Evolutionary conservation across 768 basidiomycete species (phyloP).

Genomic region (Leccinum aurantiacum): DNA sequence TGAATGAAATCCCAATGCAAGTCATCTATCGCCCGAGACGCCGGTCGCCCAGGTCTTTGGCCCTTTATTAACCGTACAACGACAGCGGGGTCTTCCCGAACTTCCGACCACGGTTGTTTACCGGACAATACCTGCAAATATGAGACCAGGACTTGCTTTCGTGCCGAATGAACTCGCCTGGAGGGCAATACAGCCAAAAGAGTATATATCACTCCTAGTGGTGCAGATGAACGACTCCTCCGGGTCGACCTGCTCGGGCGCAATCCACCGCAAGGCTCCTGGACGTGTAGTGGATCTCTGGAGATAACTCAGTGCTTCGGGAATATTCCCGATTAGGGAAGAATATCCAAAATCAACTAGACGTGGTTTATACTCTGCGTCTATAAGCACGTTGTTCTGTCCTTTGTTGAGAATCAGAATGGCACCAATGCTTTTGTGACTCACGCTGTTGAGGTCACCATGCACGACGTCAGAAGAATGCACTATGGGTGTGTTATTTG

Average conservation of each 20-base stretch:
- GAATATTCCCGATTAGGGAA: background rate
- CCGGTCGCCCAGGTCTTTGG: background rate
- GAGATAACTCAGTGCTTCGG: background rate
- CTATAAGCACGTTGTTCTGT: too few relatives aligned
- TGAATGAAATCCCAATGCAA: background rate
- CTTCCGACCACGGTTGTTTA: background rate
- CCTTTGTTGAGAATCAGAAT: too few relatives aligned
- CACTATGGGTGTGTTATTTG: too few relatives aligned
- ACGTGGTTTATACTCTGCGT: too few relatives aligned
- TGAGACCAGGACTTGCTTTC: background rate
- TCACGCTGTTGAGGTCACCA: too few relatives aligned
- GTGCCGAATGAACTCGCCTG: background rate
- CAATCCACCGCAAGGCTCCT: background rate
- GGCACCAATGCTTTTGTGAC: too few relatives aligned
- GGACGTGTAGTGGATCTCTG: background rate
- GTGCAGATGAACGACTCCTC: background rate
- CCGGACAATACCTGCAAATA: background rate
- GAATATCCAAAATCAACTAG: background rate
- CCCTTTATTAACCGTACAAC: background rate
- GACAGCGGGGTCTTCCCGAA: background rate
- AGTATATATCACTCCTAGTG: background rate
- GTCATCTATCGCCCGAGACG: background rate
- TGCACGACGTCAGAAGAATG: too few relatives aligned
- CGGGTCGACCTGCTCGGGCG: background rate
- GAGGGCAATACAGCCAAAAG: background rate